Evolutionary conservation across 164 flowering plant genomes (phyloP).

Genomic region (Umbellularia californica): DNA sequence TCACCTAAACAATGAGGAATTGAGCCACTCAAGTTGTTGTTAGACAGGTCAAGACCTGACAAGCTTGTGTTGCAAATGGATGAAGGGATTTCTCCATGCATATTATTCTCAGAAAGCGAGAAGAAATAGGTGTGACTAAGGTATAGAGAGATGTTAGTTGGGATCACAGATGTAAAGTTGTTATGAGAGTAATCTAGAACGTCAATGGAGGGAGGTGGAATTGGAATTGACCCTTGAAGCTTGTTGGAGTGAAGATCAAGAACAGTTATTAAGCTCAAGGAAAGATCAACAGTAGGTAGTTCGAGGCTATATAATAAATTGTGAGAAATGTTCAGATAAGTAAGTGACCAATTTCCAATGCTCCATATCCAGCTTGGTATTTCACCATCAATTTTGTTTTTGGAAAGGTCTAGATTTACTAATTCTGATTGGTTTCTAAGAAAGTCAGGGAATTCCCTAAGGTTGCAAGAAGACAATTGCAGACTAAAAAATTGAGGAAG

Average conservation of each 20-base stretch:
- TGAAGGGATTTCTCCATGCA: background rate
- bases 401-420: conserved; percentile 7
- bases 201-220: conserved; percentile 13
- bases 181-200: conserved; percentile 48
- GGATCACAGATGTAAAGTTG: conserved; percentile 27
- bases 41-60: conserved; percentile 45
- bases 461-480: background rate
- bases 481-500: background rate
- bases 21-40: conserved; percentile 33
- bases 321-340: conserved; percentile 32
- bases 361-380: conserved; percentile 39
- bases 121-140: conserved; percentile 14
- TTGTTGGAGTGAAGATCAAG: conserved; percentile 41
- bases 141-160: conserved; percentile 17
- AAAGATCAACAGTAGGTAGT: conserved; percentile 3
- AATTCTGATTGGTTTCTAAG: background rate
- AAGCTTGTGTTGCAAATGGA: conserved; percentile 44
- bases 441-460: background rate
- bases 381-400: conserved; percentile 32
- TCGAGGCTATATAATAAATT: conserved; percentile 26
- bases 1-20: conserved; percentile 26
- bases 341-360: conserved; percentile 8
- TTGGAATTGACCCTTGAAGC: conserved; percentile 32
- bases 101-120: conserved; percentile 31
- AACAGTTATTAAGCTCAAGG: background rate